Base-by-base conservation (phyloP, 306 rosid species). In the Astragalus membranaceus region DNA sequence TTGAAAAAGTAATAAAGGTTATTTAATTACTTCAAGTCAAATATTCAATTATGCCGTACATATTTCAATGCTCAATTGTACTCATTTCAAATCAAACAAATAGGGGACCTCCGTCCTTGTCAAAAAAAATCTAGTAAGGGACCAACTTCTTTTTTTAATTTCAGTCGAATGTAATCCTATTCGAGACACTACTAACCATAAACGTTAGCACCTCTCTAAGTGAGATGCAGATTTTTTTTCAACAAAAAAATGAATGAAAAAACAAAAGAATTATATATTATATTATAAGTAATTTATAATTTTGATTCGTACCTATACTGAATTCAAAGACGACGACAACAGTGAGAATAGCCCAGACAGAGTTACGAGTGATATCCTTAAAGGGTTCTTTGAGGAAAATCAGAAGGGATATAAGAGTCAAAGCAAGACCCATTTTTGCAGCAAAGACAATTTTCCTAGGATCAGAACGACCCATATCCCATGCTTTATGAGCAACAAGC, bases 311-410 rank as follows among this genome's bases (percentile, higher is more conserved):
- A 77, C 98, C 99, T 76, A 95, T 91, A 50, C 89, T 91, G 81
- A 95, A 95, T 77, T 95, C 97, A 44, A 95, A 91, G 51, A 91
- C 97, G 1, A 95, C 96, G 10, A 95, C 99, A 8, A 95, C 97
- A 8, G 99, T 95, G 0, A 95, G 85, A 67, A 95, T 85, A 8
- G 95, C 95, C 97, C 97, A 95, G 15, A 91, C 83, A 3, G 84
- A 89, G 78, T 89, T 72, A 1, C 89, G 86, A 12, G 84, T 64
- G 53, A 91, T 17, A 15, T 86, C 89, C 61, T 71, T 44, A 30
- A 87, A 49, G 5, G 96, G 97, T 68, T 83, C 89, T 59, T 85
- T 85, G 71, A 91, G 67, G 80, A 86, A 95, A 75, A 95, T 85
- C 74, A 95, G 72, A 56, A 95, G 58, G 2, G 97, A 95, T 43